A percentile compares a stretch with the other conserved stretches of the same genome.
Conservation (phyloP, 495 filamentous ascomycete species). For the Aspergillus funiculosus region DNA sequence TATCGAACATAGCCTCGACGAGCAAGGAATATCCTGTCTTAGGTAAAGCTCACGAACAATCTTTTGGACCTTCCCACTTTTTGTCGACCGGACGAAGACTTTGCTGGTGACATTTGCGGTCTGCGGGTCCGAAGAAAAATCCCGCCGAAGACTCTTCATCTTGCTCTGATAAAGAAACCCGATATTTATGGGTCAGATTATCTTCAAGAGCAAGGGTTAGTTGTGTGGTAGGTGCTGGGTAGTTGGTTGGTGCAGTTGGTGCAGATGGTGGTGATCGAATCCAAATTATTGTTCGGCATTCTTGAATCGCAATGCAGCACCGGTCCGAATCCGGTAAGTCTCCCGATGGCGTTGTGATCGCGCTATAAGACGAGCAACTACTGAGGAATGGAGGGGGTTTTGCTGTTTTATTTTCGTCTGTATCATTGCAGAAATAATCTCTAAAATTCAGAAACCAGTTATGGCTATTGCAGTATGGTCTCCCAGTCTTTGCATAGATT, state of each 20-base stretch:
- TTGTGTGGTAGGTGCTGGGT: slow-evolving; percentile 10
- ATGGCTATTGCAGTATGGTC: slow-evolving; percentile 36
- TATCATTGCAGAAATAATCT: background rate
- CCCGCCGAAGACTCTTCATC: slow-evolving; percentile 90
- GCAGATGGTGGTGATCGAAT: slow-evolving; percentile 16
- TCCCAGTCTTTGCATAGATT: background rate
- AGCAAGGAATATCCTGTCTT: slow-evolving; percentile 94
- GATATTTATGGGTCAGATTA: slow-evolving; percentile 8
- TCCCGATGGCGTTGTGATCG: too few species aligned
- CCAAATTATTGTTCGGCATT: slow-evolving; percentile 11
- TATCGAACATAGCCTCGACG: slow-evolving; percentile 73
- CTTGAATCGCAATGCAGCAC: slow-evolving; percentile 9
- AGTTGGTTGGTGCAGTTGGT: slow-evolving; percentile 1
- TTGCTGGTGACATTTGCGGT: slow-evolving; percentile 83
- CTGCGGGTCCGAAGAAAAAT: slow-evolving; percentile 59
- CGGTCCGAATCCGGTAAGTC: slow-evolving; percentile 23
- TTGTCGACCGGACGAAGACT: slow-evolving; percentile 86
- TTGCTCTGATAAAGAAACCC: slow-evolving; percentile 24
- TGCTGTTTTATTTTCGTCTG: background rate
- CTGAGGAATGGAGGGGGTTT: too few species aligned
- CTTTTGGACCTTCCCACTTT: slow-evolving; percentile 95
- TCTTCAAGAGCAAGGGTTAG: slow-evolving; percentile 15
- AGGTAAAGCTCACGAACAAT: slow-evolving; percentile 96
- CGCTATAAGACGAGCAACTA: too few species aligned
- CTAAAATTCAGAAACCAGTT: background rate